Evolutionary conservation across 176 grass and related monocot genomes (phyloP).

Genomic region (Poa pratensis): DNA sequence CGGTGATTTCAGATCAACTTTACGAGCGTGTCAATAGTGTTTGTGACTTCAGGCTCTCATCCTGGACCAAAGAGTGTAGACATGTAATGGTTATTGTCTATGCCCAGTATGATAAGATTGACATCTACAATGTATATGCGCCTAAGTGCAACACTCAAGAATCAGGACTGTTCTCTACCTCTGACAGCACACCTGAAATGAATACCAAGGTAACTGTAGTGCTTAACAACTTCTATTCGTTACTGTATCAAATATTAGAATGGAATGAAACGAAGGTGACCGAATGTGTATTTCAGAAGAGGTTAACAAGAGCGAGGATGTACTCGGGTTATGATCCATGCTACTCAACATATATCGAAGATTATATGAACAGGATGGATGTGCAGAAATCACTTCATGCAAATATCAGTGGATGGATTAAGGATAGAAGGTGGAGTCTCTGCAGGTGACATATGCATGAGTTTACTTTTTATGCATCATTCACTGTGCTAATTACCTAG

Average conservation of each 20-base stretch:
- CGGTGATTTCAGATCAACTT: slow-evolving; percentile 82
- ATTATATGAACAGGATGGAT: slow-evolving; percentile 78
- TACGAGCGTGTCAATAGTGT: slow-evolving; percentile 55
- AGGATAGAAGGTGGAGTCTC: slow-evolving; percentile 62
- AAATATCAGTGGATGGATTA: slow-evolving; percentile 57
- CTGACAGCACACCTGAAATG: slow-evolving; percentile 10
- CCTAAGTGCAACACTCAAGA: slow-evolving; percentile 72
- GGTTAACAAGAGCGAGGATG: slow-evolving; percentile 51
- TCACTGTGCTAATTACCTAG: background rate
- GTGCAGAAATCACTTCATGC: slow-evolving; percentile 78
- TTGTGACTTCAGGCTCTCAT: slow-evolving; percentile 68
- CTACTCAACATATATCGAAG: slow-evolving; percentile 62
- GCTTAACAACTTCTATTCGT: background rate
- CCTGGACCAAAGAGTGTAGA: slow-evolving; percentile 50
- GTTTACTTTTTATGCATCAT: slow-evolving; percentile 1
- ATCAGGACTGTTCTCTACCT: slow-evolving; percentile 36
- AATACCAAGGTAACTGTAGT: slow-evolving; percentile 29
- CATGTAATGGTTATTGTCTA: slow-evolving; percentile 58
- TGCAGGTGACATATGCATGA: slow-evolving; percentile 59
- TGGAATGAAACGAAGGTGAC: slow-evolving; percentile 5
- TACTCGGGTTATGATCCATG: slow-evolving; percentile 80
- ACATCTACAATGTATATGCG: slow-evolving; percentile 92
- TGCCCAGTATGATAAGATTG: slow-evolving; percentile 58
- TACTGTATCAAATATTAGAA: slow-evolving; percentile 15
- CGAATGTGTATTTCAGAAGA: slow-evolving; percentile 43